Conservation (phyloP, 257 asterid species). For the Knoxia roxburghii region DNA sequence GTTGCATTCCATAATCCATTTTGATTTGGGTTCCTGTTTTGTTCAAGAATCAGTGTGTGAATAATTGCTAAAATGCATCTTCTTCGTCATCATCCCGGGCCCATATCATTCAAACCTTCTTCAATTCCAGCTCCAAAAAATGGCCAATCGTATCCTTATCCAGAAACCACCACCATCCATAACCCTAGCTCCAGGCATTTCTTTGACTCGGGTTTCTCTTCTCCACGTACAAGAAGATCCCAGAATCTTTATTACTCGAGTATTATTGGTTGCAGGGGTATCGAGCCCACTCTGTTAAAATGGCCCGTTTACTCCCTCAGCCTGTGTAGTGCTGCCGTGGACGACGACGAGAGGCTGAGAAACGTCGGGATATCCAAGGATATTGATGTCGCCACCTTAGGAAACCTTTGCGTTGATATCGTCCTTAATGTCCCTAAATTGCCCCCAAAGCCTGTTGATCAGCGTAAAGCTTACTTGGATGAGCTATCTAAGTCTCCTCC, state of each 20-base stretch:
- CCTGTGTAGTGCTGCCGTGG: constrained; percentile 40
- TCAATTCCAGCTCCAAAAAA: constrained; percentile 15
- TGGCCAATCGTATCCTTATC: constrained; percentile 40
- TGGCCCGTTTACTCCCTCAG: constrained; percentile 33
- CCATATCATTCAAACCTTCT: constrained; percentile 34
- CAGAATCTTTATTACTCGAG: constrained; percentile 19
- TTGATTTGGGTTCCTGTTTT: too few relatives aligned
- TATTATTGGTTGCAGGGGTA: constrained; percentile 40
- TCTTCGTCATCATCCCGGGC: constrained; percentile 26
- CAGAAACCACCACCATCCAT: constrained; percentile 34
- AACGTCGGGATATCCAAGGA: constrained; percentile 46
- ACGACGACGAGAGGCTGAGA: constrained; percentile 38
- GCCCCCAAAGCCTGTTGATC: constrained; percentile 64
- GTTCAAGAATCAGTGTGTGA: too few relatives aligned
- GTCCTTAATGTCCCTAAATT: constrained; percentile 76
- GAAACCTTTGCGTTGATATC: constrained; percentile 86
- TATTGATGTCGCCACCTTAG: constrained; percentile 79
- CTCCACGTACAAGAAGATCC: not conserved
- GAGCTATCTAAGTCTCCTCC: constrained; percentile 74
- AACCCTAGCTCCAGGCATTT: constrained; percentile 41
- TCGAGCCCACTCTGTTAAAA: constrained; percentile 37
- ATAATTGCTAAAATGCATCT: constrained; percentile 49
- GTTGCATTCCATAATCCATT: constrained; percentile 1
- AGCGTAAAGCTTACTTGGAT: constrained; percentile 71
- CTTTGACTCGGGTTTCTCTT: constrained; percentile 1